These are phyloP conservation scores for Alternaria sp. DNA, from an alignment of 2,329 filamentous ascomycete genomes.

Conservation along the genomic window DNA sequence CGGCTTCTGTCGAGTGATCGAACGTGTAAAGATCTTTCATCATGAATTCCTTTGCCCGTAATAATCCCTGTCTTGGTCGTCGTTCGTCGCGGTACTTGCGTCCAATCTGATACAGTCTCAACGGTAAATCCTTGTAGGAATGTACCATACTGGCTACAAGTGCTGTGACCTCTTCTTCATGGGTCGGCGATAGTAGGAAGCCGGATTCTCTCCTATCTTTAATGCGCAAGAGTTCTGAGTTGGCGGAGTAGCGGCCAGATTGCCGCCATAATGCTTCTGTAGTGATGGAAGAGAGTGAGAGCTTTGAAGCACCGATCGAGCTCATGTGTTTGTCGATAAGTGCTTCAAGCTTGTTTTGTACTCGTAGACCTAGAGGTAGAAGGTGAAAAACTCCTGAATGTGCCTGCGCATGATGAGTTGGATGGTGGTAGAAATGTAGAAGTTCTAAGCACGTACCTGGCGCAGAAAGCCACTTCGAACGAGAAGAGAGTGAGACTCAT, in stretches of 20 bases:
- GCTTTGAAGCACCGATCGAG: slow-evolving; percentile 78
- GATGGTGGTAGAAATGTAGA: not conserved
- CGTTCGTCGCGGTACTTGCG: slow-evolving; percentile 95
- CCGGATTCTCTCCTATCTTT: slow-evolving; percentile 77
- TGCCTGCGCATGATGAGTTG: slow-evolving; percentile 62
- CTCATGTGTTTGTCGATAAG: slow-evolving; percentile 92
- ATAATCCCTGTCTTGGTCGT: slow-evolving; percentile 83
- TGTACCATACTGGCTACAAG: slow-evolving; percentile 76
- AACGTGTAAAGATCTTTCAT: slow-evolving; percentile 99
- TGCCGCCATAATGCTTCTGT: slow-evolving; percentile 83
- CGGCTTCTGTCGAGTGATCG: slow-evolving; percentile 72
- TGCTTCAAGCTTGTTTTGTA: slow-evolving; percentile 85
- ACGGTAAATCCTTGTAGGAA: slow-evolving; percentile 85
- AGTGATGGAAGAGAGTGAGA: slow-evolving; percentile 84
- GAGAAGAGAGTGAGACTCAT: slow-evolving; percentile 56
- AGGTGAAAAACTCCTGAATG: slow-evolving; percentile 93
- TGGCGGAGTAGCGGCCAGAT: slow-evolving; percentile 79
- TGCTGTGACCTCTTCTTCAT: slow-evolving; percentile 94
- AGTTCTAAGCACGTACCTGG: slow-evolving; percentile 40
- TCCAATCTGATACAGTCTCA: slow-evolving; percentile 90
- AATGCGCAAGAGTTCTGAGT: slow-evolving; percentile 85
- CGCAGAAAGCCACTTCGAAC: slow-evolving; percentile 58
- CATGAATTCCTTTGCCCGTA: slow-evolving; percentile 88
- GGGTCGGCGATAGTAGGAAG: slow-evolving; percentile 87
- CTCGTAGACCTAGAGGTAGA: slow-evolving; percentile 82